phyloP scores from a whole-genome alignment of 2,329 filamentous ascomycete genomes.

The Hymenoscyphus fructigenus region DNA sequence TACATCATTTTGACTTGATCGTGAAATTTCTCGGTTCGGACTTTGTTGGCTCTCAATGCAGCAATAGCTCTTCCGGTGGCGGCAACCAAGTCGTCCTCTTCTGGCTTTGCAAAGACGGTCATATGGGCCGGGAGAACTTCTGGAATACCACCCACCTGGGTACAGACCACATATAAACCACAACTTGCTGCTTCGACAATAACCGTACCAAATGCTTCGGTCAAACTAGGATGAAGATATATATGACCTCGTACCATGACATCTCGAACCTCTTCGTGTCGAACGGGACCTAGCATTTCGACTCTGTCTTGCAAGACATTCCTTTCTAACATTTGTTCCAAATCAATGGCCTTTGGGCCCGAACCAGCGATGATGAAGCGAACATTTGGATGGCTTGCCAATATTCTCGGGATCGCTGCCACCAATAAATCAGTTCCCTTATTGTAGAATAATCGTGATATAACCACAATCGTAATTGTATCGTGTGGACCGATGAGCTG shows the following conservation, averaged over 20 bases:
- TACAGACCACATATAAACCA: slow-evolving; percentile 94
- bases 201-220: slow-evolving; percentile 95
- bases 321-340: slow-evolving; percentile 97
- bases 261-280: slow-evolving; percentile 94
- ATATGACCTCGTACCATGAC: slow-evolving; percentile 98
- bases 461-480: slow-evolving; percentile 92
- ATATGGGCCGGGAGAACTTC: slow-evolving; percentile 95
- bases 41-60: slow-evolving; percentile 78
- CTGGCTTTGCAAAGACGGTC: slow-evolving; percentile 95
- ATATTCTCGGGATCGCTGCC: slow-evolving; percentile 88
- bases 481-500: slow-evolving; percentile 77
- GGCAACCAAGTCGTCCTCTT: slow-evolving; percentile 89
- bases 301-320: slow-evolving; percentile 93
- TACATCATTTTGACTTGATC: slow-evolving; percentile 99
- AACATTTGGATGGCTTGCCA: slow-evolving; percentile 86
- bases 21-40: slow-evolving; percentile 91
- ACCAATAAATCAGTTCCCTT: slow-evolving; percentile 98
- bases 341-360: slow-evolving; percentile 92
- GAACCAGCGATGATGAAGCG: slow-evolving; percentile 96
- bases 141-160: slow-evolving; percentile 92
- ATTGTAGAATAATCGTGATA: slow-evolving; percentile 97
- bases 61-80: slow-evolving; percentile 89
- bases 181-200: slow-evolving; percentile 97
- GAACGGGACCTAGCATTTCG: slow-evolving; percentile 84
- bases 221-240: slow-evolving; percentile 91